Evolutionary conservation across 179 eudicot species (phyloP), one percentile per base, ranked within the genome.

Genomic region (Amaranthus tricolor): DNA sequence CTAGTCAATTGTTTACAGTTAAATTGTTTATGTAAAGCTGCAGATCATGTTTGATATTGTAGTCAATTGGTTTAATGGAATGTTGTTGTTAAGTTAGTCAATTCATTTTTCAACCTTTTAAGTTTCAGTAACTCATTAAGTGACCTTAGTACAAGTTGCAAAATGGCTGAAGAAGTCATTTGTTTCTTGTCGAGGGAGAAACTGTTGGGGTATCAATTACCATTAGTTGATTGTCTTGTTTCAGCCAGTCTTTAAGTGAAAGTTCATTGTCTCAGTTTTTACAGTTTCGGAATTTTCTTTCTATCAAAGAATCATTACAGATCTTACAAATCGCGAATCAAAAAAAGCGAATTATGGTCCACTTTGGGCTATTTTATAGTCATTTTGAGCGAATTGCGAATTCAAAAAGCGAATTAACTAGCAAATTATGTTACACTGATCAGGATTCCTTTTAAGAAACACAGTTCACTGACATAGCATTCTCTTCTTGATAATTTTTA

Each of bases 401-500:
- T 24, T 24, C 31, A 24, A 24, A 24, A 24, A 24, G 31, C 31
- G 31, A 31, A 31, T 31, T 31, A 31, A 31, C 40, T 43, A n/a
- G 16, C 6, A 5, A 11, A 12, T 31, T 14, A 6, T 43, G 2
- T 43, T 13, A 64, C 10, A 4, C 40, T 59, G 63, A 10, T 20
- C 63, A 59, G 63, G 24, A n/a, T 17, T 31, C 40, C 40, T 31
- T 31, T 31, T 66, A 10, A 0, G 11, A 13, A 45, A 20, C 8
- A 5, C 43, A 4, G 55, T 7, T 68, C 24, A 44, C 40, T 70
- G 48, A 70, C 0, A 16, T 49, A 62, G 47, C 60, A 15, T 12
- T 12, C 53, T 63, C 56, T 13, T 43, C 44, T 14, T 19, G 15
- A 24, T 1, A 58, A 40, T 55, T 62, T 80, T 78, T 77, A 93